Evolutionary conservation across 768 basidiomycete genomes (phyloP).

Genomic region (Mycena galericulata): DNA sequence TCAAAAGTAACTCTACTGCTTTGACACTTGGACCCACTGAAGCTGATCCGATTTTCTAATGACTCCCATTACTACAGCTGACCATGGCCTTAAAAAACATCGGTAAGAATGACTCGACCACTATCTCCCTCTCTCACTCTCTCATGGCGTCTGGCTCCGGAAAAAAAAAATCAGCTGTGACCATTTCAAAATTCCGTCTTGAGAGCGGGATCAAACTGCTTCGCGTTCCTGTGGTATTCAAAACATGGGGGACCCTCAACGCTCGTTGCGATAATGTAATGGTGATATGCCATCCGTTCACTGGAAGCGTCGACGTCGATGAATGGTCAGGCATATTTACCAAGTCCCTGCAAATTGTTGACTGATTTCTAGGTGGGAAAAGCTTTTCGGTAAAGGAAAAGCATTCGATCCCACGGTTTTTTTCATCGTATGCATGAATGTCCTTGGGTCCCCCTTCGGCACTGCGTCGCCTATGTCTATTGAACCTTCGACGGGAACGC

Average conservation of each 20-base stretch:
- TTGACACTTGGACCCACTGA: too few species aligned
- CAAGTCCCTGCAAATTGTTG: neutral
- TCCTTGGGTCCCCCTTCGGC: slow-evolving; percentile 94
- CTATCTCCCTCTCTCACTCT: neutral
- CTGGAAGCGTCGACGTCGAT: slow-evolving; percentile 82
- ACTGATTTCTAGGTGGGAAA: slow-evolving; percentile 83
- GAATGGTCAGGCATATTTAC: slow-evolving; percentile 69
- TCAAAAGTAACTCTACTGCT: too few species aligned
- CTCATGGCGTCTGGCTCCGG: neutral
- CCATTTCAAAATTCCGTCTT: slow-evolving; percentile 67
- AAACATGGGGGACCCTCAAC: slow-evolving; percentile 83
- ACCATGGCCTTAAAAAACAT: neutral
- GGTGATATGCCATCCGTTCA: slow-evolving; percentile 86
- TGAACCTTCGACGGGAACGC: slow-evolving; percentile 79
- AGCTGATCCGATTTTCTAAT: too few species aligned
- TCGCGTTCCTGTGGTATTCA: slow-evolving; percentile 78
- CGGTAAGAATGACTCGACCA: too few species aligned
- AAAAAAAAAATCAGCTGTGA: slow-evolving; percentile 4
- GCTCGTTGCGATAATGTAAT: slow-evolving; percentile 71
- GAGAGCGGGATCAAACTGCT: slow-evolving; percentile 66
- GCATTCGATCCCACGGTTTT: slow-evolving; percentile 89
- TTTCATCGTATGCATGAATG: slow-evolving; percentile 95
- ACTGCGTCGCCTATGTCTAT: slow-evolving; percentile 87
- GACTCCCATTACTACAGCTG: neutral
- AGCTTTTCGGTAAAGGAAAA: slow-evolving; percentile 89